Evolutionary conservation across 495 filamentous ascomycete species (phyloP).

Genomic region (Achaetomiella virescens): DNA sequence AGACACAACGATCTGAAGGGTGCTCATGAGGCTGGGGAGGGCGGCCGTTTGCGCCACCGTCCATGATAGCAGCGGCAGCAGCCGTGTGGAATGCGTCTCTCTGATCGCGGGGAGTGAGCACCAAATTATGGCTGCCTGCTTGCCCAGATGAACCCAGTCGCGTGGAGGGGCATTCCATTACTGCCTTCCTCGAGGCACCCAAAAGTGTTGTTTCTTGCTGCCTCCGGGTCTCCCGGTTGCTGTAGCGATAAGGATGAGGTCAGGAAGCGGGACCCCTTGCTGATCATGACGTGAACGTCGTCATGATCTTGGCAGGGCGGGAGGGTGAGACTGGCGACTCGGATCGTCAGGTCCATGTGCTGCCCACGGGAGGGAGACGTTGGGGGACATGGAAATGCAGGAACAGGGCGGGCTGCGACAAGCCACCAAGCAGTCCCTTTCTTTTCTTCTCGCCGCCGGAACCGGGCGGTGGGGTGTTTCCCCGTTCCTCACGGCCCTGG

Average conservation of each 20-base stretch:
- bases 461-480: background rate
- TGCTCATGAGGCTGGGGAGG: conserved; percentile 17
- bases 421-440: background rate
- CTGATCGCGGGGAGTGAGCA: background rate
- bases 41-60: conserved; percentile 8
- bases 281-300: conserved; percentile 1
- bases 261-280: background rate
- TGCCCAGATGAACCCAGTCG: background rate
- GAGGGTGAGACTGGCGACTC: background rate
- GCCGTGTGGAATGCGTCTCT: background rate
- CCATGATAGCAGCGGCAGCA: background rate
- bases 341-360: conserved; percentile 4
- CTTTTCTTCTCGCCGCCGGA: background rate
- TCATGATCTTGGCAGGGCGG: background rate
- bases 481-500: background rate
- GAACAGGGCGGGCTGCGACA: background rate
- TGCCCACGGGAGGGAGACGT: background rate
- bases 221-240: background rate
- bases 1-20: conserved; percentile 17
- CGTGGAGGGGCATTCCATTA: background rate
- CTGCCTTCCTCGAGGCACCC: background rate
- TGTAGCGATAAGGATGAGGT: background rate
- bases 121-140: background rate
- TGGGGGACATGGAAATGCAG: background rate
- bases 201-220: background rate